Base-by-base conservation (phyloP, 2,329 filamentous ascomycete genomes). In the Dendryphion nanum region DNA sequence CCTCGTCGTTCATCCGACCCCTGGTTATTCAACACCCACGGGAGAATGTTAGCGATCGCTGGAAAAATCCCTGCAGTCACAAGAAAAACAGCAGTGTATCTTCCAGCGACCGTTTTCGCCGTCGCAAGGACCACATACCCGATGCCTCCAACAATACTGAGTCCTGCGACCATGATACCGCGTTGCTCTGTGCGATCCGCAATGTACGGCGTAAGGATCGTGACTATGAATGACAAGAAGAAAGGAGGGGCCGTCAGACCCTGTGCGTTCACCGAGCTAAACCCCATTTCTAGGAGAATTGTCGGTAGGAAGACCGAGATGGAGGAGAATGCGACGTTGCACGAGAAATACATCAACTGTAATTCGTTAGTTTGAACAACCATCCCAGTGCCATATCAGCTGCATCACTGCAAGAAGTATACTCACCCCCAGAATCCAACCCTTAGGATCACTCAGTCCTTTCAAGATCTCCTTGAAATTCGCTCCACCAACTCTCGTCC, bases 301-400 rank as follows among this genome's bases (percentile, higher is more conserved):
- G 67, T 71, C 0, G 68, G 68, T 0, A 71, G 53, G 46, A 69
- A 71, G 19, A 71, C 66, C 0, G 68, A 68, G 1, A 73, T 51
- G 2, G 64, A 69, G n/a, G 59, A 83, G 81, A 44, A 86, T 56
- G 8, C 83, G 57, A 44, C 61, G 32, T 66, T 66, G 33, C 59
- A n/a, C n/a, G n/a, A n/a, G 71, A 94, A 89, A 73, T 94, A 87
- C 79, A 95, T 94, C 51, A 79, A 66, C 53, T 61, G 15, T 20
- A 20, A 16, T 5, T 18, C 20, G 30, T 40, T 19, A 42, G 36
- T 12, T 19, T 20, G n/a, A n/a, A n/a, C n/a, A n/a, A n/a, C n/a
- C n/a, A n/a, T n/a, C n/a, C n/a, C n/a, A n/a, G n/a, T n/a, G n/a
- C n/a, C n/a, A n/a, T n/a, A n/a, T n/a, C n/a, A n/a, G n/a, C n/a